phyloP scores from a whole-genome alignment of 257 asterid genomes.

The Cordia subcordata region DNA sequence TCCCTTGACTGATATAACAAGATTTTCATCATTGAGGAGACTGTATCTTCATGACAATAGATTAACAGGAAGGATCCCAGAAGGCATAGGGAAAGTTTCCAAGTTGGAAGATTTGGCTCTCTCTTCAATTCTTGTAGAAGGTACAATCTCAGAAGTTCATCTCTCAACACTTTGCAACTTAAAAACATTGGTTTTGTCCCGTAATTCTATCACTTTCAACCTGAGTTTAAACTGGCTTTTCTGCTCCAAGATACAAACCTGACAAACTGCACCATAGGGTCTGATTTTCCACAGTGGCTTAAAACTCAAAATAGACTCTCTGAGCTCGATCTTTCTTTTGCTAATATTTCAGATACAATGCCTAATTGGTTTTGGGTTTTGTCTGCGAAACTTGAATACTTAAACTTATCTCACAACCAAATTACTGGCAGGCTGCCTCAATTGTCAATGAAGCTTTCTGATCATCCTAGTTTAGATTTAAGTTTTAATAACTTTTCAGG shows the following conservation, averaged over 20 bases:
- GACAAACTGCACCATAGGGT: constrained; percentile 25
- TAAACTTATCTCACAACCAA: not conserved
- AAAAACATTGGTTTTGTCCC: constrained; percentile 6
- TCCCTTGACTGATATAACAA: not conserved
- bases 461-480: constrained; percentile 6
- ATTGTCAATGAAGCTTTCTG: not conserved
- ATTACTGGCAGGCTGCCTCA: not conserved
- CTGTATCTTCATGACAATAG: constrained; percentile 11
- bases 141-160: constrained; percentile 15
- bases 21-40: constrained; percentile 1
- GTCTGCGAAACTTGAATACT: constrained; percentile 3
- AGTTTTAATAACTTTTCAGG: constrained; percentile 17
- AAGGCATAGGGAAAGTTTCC: constrained; percentile 11
- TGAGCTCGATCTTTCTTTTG: not conserved
- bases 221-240: constrained; percentile 21
- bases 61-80: constrained; percentile 11
- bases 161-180: not conserved
- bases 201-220: constrained; percentile 1
- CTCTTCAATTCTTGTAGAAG: constrained; percentile 20
- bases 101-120: constrained; percentile 15
- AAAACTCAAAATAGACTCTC: constrained; percentile 5
- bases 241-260: constrained; percentile 7
- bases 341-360: constrained; percentile 3
- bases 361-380: constrained; percentile 35
- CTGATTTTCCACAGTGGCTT: constrained; percentile 36